Percentiles rank a stretch among this genome's conserved stretches.
Evolutionary conservation across 257 asterid species (phyloP).

Genomic region (Coffea canephora): DNA sequence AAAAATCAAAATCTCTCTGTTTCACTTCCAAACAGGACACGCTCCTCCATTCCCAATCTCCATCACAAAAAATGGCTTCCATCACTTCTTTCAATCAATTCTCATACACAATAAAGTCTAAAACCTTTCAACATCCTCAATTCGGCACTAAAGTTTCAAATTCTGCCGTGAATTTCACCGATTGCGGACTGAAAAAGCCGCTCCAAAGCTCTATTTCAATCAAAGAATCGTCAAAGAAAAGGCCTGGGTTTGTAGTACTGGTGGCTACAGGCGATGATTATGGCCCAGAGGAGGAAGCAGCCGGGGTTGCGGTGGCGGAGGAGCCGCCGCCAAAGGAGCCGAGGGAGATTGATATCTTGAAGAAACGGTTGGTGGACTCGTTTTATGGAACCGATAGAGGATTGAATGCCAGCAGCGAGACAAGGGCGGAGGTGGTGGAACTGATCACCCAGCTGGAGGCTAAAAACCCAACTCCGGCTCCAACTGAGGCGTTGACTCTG

Average conservation of each 20-base stretch:
- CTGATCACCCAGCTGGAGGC: constrained; percentile 80
- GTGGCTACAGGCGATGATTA: constrained; percentile 46
- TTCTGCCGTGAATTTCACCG: constrained; percentile 29
- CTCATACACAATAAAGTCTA: constrained; percentile 18
- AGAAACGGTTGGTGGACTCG: constrained; percentile 63
- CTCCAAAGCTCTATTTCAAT: constrained; percentile 12
- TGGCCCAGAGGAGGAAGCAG: constrained; percentile 42
- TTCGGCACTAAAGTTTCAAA: constrained; percentile 15
- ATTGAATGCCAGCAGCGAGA: constrained; percentile 70
- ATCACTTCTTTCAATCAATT: constrained; percentile 43
- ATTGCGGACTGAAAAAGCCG: constrained; percentile 20
- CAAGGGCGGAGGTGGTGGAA: constrained; percentile 85
- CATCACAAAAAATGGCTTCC: constrained; percentile 53
- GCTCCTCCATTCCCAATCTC: background rate
- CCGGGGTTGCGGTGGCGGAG: constrained; percentile 42
- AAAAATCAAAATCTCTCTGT: too few species aligned
- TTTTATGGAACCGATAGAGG: constrained; percentile 84
- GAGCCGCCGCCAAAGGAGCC: constrained; percentile 37
- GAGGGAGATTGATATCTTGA: constrained; percentile 49
- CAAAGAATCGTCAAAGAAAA: constrained; percentile 9
- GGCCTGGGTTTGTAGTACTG: constrained; percentile 25
- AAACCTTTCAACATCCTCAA: constrained; percentile 11
- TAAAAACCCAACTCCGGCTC: constrained; percentile 80
- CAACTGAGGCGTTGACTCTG: constrained; percentile 72
- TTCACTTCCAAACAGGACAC: background rate